Percentiles rank a stretch among this genome's conserved stretches.
Conservation (phyloP, 2,329 filamentous ascomycete genomes). For the Neopestalotiopsis clavispora region DNA sequence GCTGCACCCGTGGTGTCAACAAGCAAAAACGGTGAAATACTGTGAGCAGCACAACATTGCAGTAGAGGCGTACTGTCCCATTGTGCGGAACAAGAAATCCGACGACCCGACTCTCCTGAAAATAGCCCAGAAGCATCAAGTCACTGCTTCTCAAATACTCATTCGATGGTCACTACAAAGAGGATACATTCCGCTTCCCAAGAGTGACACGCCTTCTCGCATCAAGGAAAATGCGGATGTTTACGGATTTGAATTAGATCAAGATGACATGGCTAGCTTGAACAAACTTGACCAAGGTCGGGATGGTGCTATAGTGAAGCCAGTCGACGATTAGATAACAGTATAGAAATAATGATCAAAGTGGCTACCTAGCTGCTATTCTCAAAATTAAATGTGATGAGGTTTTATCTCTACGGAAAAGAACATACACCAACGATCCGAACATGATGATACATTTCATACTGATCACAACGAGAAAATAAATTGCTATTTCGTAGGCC, state of each 20-base stretch:
- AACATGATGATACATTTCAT: too few species aligned
- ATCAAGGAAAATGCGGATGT: constrained; percentile 67
- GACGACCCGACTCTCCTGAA: constrained; percentile 61
- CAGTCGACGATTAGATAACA: constrained; percentile 26
- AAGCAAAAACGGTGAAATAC: constrained; percentile 43
- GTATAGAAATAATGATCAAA: not conserved
- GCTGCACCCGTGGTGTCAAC: constrained; percentile 75
- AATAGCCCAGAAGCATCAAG: constrained; percentile 63
- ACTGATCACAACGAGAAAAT: not conserved
- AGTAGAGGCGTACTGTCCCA: constrained; percentile 57
- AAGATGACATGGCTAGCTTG: constrained; percentile 60
- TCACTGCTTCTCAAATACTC: constrained; percentile 67
- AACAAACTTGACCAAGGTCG: constrained; percentile 55
- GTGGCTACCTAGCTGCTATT: too few species aligned
- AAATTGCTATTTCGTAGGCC: not conserved
- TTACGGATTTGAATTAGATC: constrained; percentile 61
- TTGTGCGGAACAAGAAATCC: constrained; percentile 65
- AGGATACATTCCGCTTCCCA: constrained; percentile 72
- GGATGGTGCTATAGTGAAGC: constrained; percentile 41
- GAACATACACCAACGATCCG: too few species aligned
- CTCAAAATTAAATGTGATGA: too few species aligned
- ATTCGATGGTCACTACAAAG: constrained; percentile 76
- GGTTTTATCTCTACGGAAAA: too few species aligned
- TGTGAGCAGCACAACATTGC: constrained; percentile 67
- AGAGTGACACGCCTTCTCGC: constrained; percentile 63